These are phyloP conservation scores for Lachnum nothofagi DNA, from an alignment of 2,329 filamentous ascomycete species.

Conservation along the genomic window DNA sequence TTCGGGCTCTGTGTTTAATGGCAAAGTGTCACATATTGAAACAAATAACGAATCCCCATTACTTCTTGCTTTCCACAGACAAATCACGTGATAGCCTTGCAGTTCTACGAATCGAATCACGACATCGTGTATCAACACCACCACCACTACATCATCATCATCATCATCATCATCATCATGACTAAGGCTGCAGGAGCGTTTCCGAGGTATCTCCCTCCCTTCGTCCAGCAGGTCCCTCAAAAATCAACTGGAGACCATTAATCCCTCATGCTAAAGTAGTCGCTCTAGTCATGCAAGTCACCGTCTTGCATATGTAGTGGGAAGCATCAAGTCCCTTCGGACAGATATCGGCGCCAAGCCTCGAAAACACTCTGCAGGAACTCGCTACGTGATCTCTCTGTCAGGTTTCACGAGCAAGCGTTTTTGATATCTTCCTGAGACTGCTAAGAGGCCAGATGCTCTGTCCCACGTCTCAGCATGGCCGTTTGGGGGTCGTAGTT, in stretches of 20 bases:
- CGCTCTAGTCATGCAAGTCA: background rate
- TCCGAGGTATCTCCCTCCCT: constrained; percentile 8
- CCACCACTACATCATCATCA: no score
- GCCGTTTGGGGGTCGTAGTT: background rate
- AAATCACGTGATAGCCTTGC: no score
- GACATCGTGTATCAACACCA: no score
- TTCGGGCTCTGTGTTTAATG: no score
- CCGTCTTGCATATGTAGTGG: constrained; percentile 6
- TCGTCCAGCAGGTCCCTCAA: constrained; percentile 4
- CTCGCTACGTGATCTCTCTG: background rate
- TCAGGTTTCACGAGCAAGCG: background rate
- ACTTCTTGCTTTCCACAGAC: no score
- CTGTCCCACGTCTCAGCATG: background rate
- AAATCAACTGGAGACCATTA: constrained; percentile 25
- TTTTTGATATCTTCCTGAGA: background rate
- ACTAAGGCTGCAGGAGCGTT: background rate
- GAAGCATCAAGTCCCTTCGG: constrained; percentile 9
- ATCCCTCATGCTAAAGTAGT: constrained; percentile 24
- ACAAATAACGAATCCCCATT: no score
- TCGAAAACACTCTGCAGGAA: constrained; percentile 6
- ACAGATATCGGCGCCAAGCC: constrained; percentile 11
- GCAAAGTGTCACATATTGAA: no score
- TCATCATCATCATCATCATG: no score
- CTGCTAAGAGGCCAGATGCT: background rate
- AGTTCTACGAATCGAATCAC: no score